These are phyloP conservation scores for Allomyces arbusculus DNA, from an alignment of 192 early-diverging fungal genomes.

Conservation along the genomic window DNA sequence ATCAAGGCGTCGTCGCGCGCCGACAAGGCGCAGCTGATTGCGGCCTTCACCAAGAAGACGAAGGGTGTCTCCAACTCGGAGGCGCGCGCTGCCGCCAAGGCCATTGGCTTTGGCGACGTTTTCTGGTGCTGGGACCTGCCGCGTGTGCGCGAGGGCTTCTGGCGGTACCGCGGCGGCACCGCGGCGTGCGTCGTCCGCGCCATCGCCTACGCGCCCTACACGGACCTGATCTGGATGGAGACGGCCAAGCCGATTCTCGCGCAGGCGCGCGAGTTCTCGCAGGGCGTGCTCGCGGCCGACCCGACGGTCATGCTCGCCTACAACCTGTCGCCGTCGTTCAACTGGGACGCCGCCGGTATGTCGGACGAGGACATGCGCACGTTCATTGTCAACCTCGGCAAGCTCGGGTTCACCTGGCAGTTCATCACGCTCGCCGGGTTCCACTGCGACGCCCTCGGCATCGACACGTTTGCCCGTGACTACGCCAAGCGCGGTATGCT, in stretches of 20 bases:
- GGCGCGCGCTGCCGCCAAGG: conserved; percentile 58
- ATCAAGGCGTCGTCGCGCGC: conserved; percentile 32
- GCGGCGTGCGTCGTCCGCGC: conserved; percentile 65
- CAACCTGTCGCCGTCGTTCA: conserved; percentile 93
- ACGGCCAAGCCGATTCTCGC: conserved; percentile 80
- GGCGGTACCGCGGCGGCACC: conserved; percentile 90
- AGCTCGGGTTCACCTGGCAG: conserved; percentile 91
- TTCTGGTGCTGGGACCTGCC: conserved; percentile 80
- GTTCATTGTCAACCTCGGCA: conserved; percentile 64
- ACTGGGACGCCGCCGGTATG: conserved; percentile 95
- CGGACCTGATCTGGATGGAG: conserved; percentile 92
- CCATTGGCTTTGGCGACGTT: conserved; percentile 24
- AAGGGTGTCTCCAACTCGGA: conserved; percentile 53
- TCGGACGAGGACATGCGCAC: conserved; percentile 67
- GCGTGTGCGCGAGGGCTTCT: conserved; percentile 84
- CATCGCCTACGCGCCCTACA: conserved; percentile 67
- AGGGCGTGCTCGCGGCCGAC: conserved; percentile 54
- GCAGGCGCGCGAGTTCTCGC: conserved; percentile 79
- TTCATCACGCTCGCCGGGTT: conserved; percentile 93
- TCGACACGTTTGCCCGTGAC: conserved; percentile 67
- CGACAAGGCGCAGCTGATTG: conserved; percentile 21
- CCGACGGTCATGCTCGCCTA: conserved; percentile 80
- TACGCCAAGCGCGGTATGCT: conserved; percentile 79
- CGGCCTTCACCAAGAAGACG: conserved; percentile 26
- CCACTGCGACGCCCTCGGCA: conserved; percentile 74